A percentile compares a stretch with the other conserved stretches of the same genome.
Evolutionary conservation across 352 stramenopile genomes (phyloP).

Genomic region (Phytophthora aleatoria): DNA sequence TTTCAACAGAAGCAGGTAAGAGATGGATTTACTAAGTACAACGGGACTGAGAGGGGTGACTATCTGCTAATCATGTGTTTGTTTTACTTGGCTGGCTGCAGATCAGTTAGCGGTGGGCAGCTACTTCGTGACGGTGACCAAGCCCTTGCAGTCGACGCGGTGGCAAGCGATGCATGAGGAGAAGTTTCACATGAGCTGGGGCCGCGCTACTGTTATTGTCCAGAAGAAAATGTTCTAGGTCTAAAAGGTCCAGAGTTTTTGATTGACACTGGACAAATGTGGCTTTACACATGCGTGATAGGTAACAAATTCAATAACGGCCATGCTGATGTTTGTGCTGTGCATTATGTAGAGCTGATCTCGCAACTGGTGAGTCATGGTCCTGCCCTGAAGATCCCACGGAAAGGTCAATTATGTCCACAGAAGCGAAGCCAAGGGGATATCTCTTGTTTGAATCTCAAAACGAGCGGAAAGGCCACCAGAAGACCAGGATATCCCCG

Average conservation of each 20-base stretch:
- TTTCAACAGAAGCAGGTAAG: constrained; percentile 41
- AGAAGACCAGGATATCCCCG: neutral
- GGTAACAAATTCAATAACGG: constrained; percentile 1
- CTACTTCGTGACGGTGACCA: constrained; percentile 71
- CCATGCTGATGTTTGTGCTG: too few relatives aligned
- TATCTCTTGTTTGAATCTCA: constrained; percentile 6
- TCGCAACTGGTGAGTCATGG: too few relatives aligned
- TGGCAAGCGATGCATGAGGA: constrained; percentile 68
- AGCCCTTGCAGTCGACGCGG: constrained; percentile 53
- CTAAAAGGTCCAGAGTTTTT: neutral
- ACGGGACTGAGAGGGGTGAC: neutral
- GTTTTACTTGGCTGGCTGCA: constrained; percentile 7
- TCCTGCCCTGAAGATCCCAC: neutral
- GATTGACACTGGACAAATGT: neutral
- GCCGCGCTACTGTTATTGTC: constrained; percentile 59
- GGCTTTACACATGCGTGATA: neutral
- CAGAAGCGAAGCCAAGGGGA: neutral
- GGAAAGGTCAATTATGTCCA: neutral
- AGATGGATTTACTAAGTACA: neutral
- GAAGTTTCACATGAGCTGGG: constrained; percentile 75
- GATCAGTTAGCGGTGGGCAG: constrained; percentile 50
- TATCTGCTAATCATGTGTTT: neutral
- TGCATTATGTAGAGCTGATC: neutral
- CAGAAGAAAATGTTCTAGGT: constrained; percentile 64
- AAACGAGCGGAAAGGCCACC: neutral